Base-by-base conservation (phyloP, 139 green algal genomes). In the Closterium sp. region DNA sequence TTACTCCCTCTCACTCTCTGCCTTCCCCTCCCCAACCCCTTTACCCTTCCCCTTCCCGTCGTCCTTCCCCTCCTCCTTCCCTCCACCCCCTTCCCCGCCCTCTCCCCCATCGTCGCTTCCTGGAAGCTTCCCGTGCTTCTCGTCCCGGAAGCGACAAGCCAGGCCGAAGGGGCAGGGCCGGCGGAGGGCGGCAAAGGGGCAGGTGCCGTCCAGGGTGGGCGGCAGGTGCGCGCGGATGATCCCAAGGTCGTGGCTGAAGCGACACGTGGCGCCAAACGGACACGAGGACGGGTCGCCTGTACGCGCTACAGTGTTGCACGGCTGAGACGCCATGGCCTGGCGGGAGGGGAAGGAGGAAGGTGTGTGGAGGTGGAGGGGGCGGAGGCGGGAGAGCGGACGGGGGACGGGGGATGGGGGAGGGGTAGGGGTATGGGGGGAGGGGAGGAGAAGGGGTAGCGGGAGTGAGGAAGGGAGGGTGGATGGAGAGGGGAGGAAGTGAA, bases 151-250 rank as follows among this genome's bases (percentile, higher is more conserved):
- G 29, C 91, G 91, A 90, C 91, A 94, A 86, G 91, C 89, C 31
- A 94, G n/a, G n/a, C 91, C 91, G 88, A 92, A 94, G 0, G 91
- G 89, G 32, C 91, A 94, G 30, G 91, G 88, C 28, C 50, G 50
- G 4, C 50, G 50, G 50, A 70, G 50, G 50, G 22, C 22, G 2
- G 62, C 29, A 42, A 93, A 94, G 73, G 91, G 91, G 38, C 91
- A 94, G 27, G 31, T 31, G 30, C 91, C 91, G n/a, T 70, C 27
- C 21, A 94, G 85, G 85, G 92, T 90, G 50, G 31, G 24, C 38
- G 92, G 38, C 70, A 93, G 91, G 32, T 94, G 89, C 70, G 24
- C 28, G 19, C 32, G 62, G 50, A 91, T 94, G 3, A 45, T 38
- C 2, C n/a, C 50, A 3, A 94, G 17, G 84, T 94, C 92, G 30